These are phyloP conservation scores for Phascolomyces articulosus DNA, from an alignment of 371 early-diverging fungal genomes.

Conservation along the genomic window DNA sequence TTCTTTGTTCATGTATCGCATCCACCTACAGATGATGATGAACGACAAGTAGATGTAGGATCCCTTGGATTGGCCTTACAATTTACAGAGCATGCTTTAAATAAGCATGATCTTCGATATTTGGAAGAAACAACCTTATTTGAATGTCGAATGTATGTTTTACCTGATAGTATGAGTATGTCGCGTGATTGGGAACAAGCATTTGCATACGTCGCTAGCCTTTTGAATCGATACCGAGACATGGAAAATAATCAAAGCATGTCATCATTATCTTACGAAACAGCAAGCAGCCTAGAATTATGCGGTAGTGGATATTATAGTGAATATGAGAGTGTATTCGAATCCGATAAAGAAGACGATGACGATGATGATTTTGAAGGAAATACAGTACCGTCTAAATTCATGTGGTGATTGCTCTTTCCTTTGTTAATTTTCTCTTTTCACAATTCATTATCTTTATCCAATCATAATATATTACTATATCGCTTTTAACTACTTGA, in stretches of 20 bases:
- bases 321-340: background rate
- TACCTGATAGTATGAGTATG: slow-evolving; percentile 33
- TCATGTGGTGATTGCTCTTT: slow-evolving; percentile 19
- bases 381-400: slow-evolving; percentile 9
- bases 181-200: slow-evolving; percentile 41
- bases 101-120: slow-evolving; percentile 2
- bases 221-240: slow-evolving; percentile 22
- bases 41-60: slow-evolving; percentile 49
- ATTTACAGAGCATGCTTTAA: slow-evolving; percentile 28
- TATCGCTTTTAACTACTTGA: no score
- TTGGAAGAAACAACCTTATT: slow-evolving; percentile 20
- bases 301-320: background rate
- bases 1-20: slow-evolving; percentile 31
- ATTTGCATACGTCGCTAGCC: slow-evolving; percentile 20
- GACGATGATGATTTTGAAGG: slow-evolving; percentile 1
- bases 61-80: slow-evolving; percentile 43
- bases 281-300: background rate
- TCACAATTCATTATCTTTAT: no score
- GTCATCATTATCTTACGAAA: background rate
- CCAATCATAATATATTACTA: no score
- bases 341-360: background rate
- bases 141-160: slow-evolving; percentile 49
- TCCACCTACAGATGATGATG: slow-evolving; percentile 47
- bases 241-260: background rate
- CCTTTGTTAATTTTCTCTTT: no score